Evolutionary conservation across 192 early-diverging fungal genomes (phyloP).

Genomic region (Dispira simplex): DNA sequence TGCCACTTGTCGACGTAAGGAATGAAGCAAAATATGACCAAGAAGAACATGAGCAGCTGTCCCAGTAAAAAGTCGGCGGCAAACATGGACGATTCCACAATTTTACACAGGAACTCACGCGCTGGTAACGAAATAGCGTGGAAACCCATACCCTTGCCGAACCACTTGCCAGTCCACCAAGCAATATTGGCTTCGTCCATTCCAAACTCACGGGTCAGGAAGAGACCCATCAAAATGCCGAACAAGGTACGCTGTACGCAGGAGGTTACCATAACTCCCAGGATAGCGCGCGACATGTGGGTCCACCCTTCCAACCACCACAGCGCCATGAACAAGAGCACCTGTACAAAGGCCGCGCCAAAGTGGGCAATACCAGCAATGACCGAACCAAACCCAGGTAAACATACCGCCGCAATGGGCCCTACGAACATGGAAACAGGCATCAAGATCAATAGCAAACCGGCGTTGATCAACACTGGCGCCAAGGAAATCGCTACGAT

Average conservation of each 20-base stretch:
- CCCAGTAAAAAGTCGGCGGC: constrained; percentile 63
- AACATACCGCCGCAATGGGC: constrained; percentile 39
- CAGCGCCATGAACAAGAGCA: constrained; percentile 43
- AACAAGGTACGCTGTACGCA: constrained; percentile 54
- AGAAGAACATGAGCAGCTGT: constrained; percentile 58
- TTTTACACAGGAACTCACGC: constrained; percentile 72
- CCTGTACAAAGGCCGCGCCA: constrained; percentile 40
- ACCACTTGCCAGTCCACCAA: constrained; percentile 81
- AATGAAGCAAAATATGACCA: constrained; percentile 52
- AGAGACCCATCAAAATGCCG: constrained; percentile 46
- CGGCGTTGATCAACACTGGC: constrained; percentile 54
- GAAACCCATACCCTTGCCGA: constrained; percentile 53
- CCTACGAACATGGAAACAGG: constrained; percentile 47
- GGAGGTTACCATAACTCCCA: constrained; percentile 47
- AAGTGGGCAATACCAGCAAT: constrained; percentile 49
- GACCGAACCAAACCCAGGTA: constrained; percentile 53
- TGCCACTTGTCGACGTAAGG: constrained; percentile 59
- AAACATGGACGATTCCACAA: constrained; percentile 70
- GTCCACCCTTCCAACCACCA: constrained; percentile 51
- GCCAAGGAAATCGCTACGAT: constrained; percentile 45
- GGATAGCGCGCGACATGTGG: constrained; percentile 36
- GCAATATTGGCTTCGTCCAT: constrained; percentile 69
- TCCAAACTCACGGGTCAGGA: constrained; percentile 68
- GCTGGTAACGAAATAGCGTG: constrained; percentile 50
- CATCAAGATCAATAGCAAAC: constrained; percentile 40